Evolutionary conservation across 148 eudicot genomes (phyloP).

Genomic region (Hydrangea macrophylla): DNA sequence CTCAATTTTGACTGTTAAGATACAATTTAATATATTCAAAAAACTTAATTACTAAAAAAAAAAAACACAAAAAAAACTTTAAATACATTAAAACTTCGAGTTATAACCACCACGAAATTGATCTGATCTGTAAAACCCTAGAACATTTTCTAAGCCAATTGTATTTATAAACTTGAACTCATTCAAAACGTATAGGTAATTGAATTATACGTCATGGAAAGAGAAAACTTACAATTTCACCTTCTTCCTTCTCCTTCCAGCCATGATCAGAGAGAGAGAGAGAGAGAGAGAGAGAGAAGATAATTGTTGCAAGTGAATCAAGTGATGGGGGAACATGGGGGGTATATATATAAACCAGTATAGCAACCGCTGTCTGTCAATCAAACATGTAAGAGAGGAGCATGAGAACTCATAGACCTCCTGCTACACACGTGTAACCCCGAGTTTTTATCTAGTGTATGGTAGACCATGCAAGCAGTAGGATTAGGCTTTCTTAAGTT

Average conservation of each 20-base stretch:
- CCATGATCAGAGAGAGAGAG: background rate
- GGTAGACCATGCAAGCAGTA: background rate
- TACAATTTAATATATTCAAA: too few relatives aligned
- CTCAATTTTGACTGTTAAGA: too few relatives aligned
- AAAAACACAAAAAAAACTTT: background rate
- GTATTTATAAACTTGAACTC: too few relatives aligned
- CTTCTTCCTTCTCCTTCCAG: background rate
- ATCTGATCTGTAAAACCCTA: background rate
- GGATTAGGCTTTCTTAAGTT: too few relatives aligned
- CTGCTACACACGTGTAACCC: background rate
- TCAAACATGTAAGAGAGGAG: background rate
- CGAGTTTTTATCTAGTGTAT: background rate
- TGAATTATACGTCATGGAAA: background rate
- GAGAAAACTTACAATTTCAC: background rate
- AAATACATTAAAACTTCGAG: background rate
- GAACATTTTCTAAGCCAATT: background rate
- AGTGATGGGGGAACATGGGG: too few relatives aligned
- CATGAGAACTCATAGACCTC: background rate
- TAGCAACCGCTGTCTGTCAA: background rate
- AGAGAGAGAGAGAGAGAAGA: background rate
- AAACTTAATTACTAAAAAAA: too few relatives aligned
- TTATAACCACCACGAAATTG: background rate
- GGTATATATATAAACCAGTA: too few relatives aligned
- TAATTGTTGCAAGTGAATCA: too few relatives aligned
- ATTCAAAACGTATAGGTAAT: background rate